Evolutionary conservation across 2,329 filamentous ascomycete genomes (phyloP), one percentile per base, ranked within the genome.

Genomic region (Cladosporium oxysporum): DNA sequence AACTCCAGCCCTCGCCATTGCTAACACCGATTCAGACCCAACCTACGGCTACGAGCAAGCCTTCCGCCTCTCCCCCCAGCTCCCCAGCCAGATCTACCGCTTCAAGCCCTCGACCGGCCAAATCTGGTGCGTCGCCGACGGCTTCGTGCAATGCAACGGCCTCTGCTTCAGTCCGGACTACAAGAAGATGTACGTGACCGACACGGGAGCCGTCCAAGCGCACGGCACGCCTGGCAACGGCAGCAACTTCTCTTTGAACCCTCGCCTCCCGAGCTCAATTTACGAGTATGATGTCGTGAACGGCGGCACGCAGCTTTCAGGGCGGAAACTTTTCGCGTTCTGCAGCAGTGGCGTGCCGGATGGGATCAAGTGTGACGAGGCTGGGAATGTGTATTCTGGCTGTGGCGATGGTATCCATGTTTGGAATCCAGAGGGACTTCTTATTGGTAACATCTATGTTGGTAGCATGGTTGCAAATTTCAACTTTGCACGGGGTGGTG

Each of bases 391-490:
- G 1, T 87, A 85, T 74, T 79, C 81, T 29, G 84, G 82, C 0
- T 85, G 83, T 66, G 83, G 82, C 0, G 84, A 87, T 70, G 85
- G 85, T 0, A 76, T 87, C 23, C 80, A 85, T 66, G 79, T 87
- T 10, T 88, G 84, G 83, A 81, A 78, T 65, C 72, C 79, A 0
- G 78, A 78, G 0, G 85, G 84, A 0, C 78, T 72, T 3, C 70
- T 85, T 21, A 81, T 90, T 69, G 78, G 83, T 3, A 90, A 89
- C 76, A 85, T 90, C 55, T 83, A 83, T 68, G 74, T 85, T 0
- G 82, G 82, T 0, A 78, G 71, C 5, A 70, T 70, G 10, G 70
- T 72, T 21, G 75, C 73, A n/a, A 77, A 77, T 59, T 76, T 77
- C 62, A 68, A 68, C 29, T 68, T 68, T 35, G 53, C 59, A 12